A percentile compares a stretch with the other conserved stretches of the same genome.
Evolutionary conservation across 805 yeast genomes (phyloP).

Genomic region (Huiozyma sinensis): DNA sequence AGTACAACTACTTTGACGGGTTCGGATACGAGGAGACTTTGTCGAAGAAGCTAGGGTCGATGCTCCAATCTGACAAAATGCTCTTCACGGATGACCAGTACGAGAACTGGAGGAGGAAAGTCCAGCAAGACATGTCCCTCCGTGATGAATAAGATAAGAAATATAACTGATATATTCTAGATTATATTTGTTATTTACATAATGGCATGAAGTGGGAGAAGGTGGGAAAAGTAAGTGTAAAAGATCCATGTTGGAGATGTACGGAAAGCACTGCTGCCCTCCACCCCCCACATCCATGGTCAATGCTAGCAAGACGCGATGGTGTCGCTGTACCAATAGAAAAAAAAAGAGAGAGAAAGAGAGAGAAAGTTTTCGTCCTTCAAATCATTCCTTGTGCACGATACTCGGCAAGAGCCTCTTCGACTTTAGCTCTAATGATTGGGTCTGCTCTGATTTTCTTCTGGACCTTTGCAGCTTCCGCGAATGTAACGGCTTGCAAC

Average conservation of each 20-base stretch:
- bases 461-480: conserved; percentile 90
- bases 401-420: conserved; percentile 41
- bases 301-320: too few relatives aligned
- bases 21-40: conserved; percentile 17
- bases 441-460: conserved; percentile 65
- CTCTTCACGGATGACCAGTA: conserved; percentile 26
- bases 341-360: background rate
- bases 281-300: too few relatives aligned
- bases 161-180: too few relatives aligned
- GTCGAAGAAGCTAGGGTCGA: conserved; percentile 24
- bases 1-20: conserved; percentile 29
- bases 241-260: too few relatives aligned
- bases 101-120: conserved; percentile 25
- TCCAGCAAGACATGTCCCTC: conserved; percentile 21
- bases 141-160: background rate
- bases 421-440: conserved; percentile 48
- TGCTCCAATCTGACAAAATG: conserved; percentile 28
- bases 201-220: background rate
- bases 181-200: background rate
- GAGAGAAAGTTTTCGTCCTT: background rate
- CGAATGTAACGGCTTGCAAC: conserved; percentile 80
- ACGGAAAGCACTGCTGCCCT: too few relatives aligned
- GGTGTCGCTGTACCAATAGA: too few relatives aligned
- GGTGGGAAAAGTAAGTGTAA: too few relatives aligned
- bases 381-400: conserved; percentile 26